Evolutionary conservation across 2,329 filamentous ascomycete species (phyloP), one percentile per base, ranked within the genome.

Genomic region (Trichophyton mentagrophytes): DNA sequence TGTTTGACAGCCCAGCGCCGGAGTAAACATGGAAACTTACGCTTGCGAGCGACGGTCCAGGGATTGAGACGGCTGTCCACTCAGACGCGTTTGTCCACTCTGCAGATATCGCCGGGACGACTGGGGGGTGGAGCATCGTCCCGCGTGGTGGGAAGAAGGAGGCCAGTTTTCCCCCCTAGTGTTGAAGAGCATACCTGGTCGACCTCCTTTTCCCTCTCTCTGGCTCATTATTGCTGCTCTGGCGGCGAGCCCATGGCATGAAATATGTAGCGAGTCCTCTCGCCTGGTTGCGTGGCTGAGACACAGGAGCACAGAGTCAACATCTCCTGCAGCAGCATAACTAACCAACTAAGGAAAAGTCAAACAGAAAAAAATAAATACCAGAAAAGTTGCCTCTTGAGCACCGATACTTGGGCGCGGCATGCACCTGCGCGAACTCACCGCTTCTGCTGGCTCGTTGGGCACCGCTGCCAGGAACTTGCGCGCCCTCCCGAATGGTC

Each of bases 381-480:
- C 13, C 40, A 6, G n/a, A 44, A 38, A 44, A 44, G 40, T 44
- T 9, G 46, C 46, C 46, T 51, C 46, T 51, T 22, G 20, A 15
- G 25, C 13, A 17, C 46, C 25, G 46, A 25, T 51, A 51, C 46
- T 51, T 51, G 46, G 46, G 46, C 20, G n/a, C 46, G 22, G 46
- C 46, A 51, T 51, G 46, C 46, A 51, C 46, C 51, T 17, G 51
- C 27, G 27, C 51, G 33, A 55, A 55, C 30, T 17, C 51, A 55
- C 51, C 51, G 51, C 51, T 55, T 17, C 30, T 33, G 51, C 51
- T 55, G 51, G 51, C 27, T 55, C 51, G 51, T 36, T 55, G 51
- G 51, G 51, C 51, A 53, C 11, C 49, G 49, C 25, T 20, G 30
- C 27, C 27, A 51, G 46, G 46, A 27, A 51, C 51, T 17, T n/a